Evolutionary conservation across 768 basidiomycete genomes (phyloP).

Genomic region (Lactifluus piperatus): DNA sequence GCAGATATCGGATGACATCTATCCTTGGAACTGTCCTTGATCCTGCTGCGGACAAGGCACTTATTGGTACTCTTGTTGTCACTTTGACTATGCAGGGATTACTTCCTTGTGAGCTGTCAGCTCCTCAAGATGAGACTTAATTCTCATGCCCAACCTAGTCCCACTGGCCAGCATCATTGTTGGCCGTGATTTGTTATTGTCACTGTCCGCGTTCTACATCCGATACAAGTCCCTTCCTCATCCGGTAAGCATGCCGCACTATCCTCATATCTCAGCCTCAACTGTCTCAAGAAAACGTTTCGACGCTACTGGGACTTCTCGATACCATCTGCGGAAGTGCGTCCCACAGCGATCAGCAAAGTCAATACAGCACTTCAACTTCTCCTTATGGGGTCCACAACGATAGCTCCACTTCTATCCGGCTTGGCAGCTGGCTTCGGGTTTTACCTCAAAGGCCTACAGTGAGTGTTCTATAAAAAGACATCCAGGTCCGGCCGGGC

Average conservation of each 20-base stretch:
- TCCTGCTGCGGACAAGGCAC: slow-evolving; percentile 91
- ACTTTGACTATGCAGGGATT: slow-evolving; percentile 77
- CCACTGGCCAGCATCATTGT: slow-evolving; percentile 81
- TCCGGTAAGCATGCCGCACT: slow-evolving; percentile 52
- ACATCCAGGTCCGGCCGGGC: background rate
- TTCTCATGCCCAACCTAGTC: slow-evolving; percentile 38
- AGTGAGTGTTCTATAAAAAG: background rate
- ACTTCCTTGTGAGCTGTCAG: slow-evolving; percentile 55
- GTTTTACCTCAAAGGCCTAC: slow-evolving; percentile 61
- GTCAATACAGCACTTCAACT: slow-evolving; percentile 93
- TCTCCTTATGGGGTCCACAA: slow-evolving; percentile 82
- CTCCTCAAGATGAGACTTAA: background rate
- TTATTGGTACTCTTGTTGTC: slow-evolving; percentile 90
- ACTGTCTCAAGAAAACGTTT: slow-evolving; percentile 67
- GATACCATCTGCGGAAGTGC: slow-evolving; percentile 90
- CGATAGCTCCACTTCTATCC: slow-evolving; percentile 72
- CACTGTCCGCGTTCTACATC: slow-evolving; percentile 85
- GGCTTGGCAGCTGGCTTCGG: slow-evolving; percentile 48
- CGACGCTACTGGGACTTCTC: slow-evolving; percentile 93
- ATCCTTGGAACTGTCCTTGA: slow-evolving; percentile 96
- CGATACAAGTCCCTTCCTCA: slow-evolving; percentile 83
- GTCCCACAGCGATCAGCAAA: slow-evolving; percentile 91
- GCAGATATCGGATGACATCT: slow-evolving; percentile 76
- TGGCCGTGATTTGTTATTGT: slow-evolving; percentile 81
- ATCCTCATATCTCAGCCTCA: slow-evolving; percentile 6